Evolutionary conservation across 768 basidiomycete genomes (phyloP).

Genomic region (Cyathus striatus): DNA sequence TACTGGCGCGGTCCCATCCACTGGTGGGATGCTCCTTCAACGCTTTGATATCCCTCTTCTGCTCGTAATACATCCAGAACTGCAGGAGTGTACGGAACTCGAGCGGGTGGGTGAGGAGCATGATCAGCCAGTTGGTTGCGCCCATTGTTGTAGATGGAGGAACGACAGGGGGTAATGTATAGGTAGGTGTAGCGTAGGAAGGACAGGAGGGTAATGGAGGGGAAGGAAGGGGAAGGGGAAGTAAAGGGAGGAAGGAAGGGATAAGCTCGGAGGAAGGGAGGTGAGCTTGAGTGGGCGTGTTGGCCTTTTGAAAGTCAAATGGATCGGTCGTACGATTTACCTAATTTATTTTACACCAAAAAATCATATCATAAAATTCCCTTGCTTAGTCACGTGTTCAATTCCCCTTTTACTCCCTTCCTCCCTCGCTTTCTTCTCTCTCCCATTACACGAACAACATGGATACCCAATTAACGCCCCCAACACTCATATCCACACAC

Average conservation of each 20-base stretch:
- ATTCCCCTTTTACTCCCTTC: background rate
- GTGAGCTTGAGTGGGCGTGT: no score
- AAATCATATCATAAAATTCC: background rate
- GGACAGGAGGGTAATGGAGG: no score
- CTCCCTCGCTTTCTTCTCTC: no score
- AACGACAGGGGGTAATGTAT: background rate
- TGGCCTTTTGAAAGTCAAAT: no score
- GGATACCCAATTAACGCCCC: constrained; percentile 44
- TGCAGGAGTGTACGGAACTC: constrained; percentile 84
- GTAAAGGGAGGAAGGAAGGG: background rate
- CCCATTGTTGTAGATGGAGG: constrained; percentile 34
- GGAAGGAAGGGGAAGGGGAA: background rate
- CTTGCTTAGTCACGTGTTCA: background rate
- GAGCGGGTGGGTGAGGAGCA: constrained; percentile 72
- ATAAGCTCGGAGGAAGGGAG: no score
- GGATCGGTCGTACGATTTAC: no score
- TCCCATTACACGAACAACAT: constrained; percentile 26
- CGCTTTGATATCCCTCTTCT: constrained; percentile 76
- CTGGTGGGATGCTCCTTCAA: constrained; percentile 70
- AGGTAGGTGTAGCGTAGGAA: background rate
- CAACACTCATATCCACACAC: constrained; percentile 37
- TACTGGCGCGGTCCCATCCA: constrained; percentile 81
- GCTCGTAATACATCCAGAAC: constrained; percentile 78
- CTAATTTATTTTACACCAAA: no score
- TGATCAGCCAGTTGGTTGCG: constrained; percentile 52